Conservation (phyloP, 1,139 yeast species). For the Taphrina flavorubra region DNA sequence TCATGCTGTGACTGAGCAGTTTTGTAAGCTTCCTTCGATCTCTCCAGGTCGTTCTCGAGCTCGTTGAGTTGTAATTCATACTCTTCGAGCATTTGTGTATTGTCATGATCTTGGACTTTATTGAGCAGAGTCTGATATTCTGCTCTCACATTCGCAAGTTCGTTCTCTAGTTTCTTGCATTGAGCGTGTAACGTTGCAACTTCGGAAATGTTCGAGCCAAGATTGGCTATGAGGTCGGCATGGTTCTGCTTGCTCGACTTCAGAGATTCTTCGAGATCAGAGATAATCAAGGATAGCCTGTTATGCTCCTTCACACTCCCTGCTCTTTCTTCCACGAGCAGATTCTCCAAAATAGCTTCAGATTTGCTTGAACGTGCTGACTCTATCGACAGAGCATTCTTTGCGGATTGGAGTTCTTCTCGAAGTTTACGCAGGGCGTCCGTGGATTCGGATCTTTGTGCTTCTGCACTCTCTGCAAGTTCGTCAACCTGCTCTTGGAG, state of each 20-base stretch:
- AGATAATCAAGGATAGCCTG: constrained; percentile 9
- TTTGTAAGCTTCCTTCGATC: neutral
- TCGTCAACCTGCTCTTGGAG: constrained; percentile 33
- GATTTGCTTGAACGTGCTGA: neutral
- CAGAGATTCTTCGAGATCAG: constrained; percentile 37
- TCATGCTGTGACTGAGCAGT: constrained; percentile 24
- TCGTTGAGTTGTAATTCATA: constrained; percentile 23
- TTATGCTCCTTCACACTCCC: constrained; percentile 14
- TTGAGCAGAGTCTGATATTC: neutral
- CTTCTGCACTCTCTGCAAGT: constrained; percentile 1
- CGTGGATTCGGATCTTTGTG: constrained; percentile 9
- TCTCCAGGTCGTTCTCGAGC: constrained; percentile 21
- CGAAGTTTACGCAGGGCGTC: constrained; percentile 3
- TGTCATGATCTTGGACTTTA: neutral
- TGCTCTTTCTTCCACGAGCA: constrained; percentile 3
- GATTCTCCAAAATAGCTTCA: neutral
- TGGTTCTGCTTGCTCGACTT: constrained; percentile 26
- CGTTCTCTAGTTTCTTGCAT: constrained; percentile 27
- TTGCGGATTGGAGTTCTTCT: constrained; percentile 2
- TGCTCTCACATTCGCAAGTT: constrained; percentile 11
- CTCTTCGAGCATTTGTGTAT: constrained; percentile 15
- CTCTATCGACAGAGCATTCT: constrained; percentile 3
- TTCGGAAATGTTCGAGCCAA: constrained; percentile 11
- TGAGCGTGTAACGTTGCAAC: constrained; percentile 19
- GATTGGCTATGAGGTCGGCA: constrained; percentile 7